Evolutionary conservation across 139 green algal species (phyloP).

Genomic region (Chlamydomonas urium): DNA sequence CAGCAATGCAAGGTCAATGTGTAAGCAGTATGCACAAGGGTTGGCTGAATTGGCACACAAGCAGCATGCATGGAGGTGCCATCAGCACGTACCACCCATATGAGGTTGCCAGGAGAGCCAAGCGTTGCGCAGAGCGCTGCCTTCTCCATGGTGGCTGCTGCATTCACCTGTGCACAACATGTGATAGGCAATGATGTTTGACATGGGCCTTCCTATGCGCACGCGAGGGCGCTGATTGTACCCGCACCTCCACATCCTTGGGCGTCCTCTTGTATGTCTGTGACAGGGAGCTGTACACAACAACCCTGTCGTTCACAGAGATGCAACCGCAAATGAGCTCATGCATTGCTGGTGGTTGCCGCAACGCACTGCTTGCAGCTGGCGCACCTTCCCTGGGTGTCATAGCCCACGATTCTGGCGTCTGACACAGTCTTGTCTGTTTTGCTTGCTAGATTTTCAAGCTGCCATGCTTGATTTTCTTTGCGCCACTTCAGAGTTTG

Average conservation of each 20-base stretch:
- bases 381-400: constrained; percentile 8
- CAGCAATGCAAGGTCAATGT: neutral
- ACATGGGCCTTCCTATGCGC: neutral
- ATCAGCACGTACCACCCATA: constrained; percentile 32
- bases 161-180: neutral
- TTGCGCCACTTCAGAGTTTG: constrained; percentile 16
- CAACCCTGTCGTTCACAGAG: neutral
- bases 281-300: constrained; percentile 26
- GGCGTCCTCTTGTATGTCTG: constrained; percentile 15
- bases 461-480: neutral
- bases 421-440: constrained; percentile 22
- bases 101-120: constrained; percentile 12
- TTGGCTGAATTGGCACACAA: no score
- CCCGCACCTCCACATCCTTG: constrained; percentile 11
- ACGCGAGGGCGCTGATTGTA: neutral
- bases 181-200: neutral
- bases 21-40: no score
- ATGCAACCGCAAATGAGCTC: neutral
- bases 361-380: neutral
- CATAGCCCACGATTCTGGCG: constrained; percentile 28
- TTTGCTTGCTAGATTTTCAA: constrained; percentile 6
- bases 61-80: no score
- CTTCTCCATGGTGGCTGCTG: constrained; percentile 19
- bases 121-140: constrained; percentile 8
- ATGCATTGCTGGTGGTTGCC: neutral